Evolutionary conservation across 208 protist genomes (phyloP).

Genomic region (Wallacemonas sp.): DNA sequence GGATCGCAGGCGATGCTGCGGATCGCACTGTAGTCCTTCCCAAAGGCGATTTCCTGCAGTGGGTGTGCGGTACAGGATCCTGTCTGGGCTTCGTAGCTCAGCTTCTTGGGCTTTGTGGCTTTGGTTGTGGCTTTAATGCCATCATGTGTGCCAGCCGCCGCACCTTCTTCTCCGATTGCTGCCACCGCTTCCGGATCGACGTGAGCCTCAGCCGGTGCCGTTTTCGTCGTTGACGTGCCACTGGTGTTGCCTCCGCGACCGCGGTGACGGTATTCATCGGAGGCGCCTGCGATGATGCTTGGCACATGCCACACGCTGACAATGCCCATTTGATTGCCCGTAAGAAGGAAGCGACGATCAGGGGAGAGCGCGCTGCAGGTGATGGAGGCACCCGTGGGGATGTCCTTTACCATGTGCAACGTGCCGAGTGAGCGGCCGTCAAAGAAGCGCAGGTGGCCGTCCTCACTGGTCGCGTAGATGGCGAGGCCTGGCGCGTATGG

Average conservation of each 20-base stretch:
- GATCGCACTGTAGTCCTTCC: conserved; percentile 77
- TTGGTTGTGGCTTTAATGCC: conserved; percentile 6
- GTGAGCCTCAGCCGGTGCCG: background rate
- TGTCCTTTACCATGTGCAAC: conserved; percentile 66
- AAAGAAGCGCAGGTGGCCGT: conserved; percentile 86
- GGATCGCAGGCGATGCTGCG: conserved; percentile 80
- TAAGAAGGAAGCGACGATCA: conserved; percentile 68
- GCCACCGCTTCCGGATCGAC: background rate
- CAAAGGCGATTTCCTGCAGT: conserved; percentile 77
- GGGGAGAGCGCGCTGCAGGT: conserved; percentile 75
- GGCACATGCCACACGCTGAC: conserved; percentile 84
- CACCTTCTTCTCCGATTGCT: conserved; percentile 8
- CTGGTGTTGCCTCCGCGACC: background rate
- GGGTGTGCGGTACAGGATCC: conserved; percentile 36
- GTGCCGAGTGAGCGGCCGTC: conserved; percentile 40
- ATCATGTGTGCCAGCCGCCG: background rate
- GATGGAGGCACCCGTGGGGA: conserved; percentile 71
- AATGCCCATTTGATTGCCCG: conserved; percentile 79
- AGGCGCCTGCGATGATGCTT: conserved; percentile 61
- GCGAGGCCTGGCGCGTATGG: conserved; percentile 11
- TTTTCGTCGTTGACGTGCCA: background rate
- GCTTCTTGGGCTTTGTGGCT: background rate
- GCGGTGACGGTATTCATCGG: conserved; percentile 19
- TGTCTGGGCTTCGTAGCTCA: background rate
- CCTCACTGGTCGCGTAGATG: conserved; percentile 76